Evolutionary conservation across 305 asterid species (phyloP).

Genomic region (Plantago rigida): DNA sequence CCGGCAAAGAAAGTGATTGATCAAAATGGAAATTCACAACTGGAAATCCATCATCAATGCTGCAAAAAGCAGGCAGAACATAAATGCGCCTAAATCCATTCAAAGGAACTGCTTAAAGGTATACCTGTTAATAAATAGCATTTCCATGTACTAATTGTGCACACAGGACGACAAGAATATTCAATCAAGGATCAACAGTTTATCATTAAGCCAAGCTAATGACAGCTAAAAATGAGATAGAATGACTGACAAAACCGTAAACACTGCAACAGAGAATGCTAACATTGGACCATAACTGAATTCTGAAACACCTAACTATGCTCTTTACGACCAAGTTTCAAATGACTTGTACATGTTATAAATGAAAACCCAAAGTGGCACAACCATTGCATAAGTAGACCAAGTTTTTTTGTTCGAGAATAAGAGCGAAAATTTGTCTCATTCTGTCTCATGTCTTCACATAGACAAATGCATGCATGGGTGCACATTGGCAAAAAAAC

Average conservation of each 20-base stretch:
- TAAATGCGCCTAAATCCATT: slow-evolving; percentile 10
- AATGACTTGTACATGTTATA: not conserved
- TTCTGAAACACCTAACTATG: not conserved
- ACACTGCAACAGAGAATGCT: not conserved
- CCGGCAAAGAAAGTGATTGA: slow-evolving; percentile 46
- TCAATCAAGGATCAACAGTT: not conserved
- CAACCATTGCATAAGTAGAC: too few species aligned
- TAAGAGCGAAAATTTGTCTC: not conserved
- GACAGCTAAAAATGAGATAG: not conserved
- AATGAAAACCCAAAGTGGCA: too few species aligned
- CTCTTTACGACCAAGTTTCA: not conserved
- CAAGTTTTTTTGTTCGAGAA: too few species aligned
- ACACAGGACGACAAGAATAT: not conserved
- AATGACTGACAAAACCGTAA: not conserved
- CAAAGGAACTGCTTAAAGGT: not conserved
- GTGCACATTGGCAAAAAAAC: slow-evolving; percentile 19
- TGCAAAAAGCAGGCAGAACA: slow-evolving; percentile 26
- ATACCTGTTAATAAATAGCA: not conserved
- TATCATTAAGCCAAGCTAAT: not conserved
- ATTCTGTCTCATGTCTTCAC: not conserved
- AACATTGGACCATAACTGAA: not conserved
- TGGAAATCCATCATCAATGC: slow-evolving; percentile 73
- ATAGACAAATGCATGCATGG: not conserved
- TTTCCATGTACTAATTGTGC: not conserved
- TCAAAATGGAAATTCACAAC: slow-evolving; percentile 53